A percentile compares a stretch with the other conserved stretches of the same genome.
Conservation (phyloP, 164 flowering plant genomes). For the Liquidambar formosana region DNA sequence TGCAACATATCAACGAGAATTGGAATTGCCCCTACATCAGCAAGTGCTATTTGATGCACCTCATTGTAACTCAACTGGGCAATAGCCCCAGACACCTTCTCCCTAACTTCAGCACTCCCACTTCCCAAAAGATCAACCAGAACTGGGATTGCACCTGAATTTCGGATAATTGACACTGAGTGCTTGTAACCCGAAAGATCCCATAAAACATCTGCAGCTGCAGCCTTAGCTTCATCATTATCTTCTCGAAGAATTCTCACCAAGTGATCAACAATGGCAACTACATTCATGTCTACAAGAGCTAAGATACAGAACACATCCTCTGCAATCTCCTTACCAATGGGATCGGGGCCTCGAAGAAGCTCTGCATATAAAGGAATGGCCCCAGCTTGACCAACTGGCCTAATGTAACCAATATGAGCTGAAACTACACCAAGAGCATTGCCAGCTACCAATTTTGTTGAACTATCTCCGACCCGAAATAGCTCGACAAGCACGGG, state of each 20-base stretch:
- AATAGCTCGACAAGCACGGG: conserved; percentile 40
- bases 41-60: conserved; percentile 35
- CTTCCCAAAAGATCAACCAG: conserved; percentile 43
- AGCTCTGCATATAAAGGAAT: conserved; percentile 53
- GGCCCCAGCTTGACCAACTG: conserved; percentile 53
- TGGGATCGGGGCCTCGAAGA: conserved; percentile 36
- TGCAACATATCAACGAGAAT: conserved; percentile 36
- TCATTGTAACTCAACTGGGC: conserved; percentile 53
- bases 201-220: conserved; percentile 65
- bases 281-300: conserved; percentile 49
- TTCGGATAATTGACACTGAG: conserved; percentile 29
- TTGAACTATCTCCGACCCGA: conserved; percentile 30
- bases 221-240: conserved; percentile 38
- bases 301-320: conserved; percentile 55
- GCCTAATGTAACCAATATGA: conserved; percentile 41
- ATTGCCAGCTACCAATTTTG: conserved; percentile 48
- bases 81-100: conserved; percentile 48
- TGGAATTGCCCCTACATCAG: conserved; percentile 46
- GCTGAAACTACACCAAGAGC: conserved; percentile 49
- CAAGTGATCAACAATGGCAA: conserved; percentile 37
- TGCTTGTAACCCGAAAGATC: conserved; percentile 50
- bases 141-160: conserved; percentile 48
- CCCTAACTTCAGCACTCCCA: conserved; percentile 31
- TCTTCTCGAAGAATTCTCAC: conserved; percentile 45
- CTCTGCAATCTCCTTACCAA: conserved; percentile 54